A percentile compares a stretch with the other conserved stretches of the same genome.
These are phyloP conservation scores for Heritiera fomes DNA, from an alignment of 345 rosid species.

Conservation along the genomic window DNA sequence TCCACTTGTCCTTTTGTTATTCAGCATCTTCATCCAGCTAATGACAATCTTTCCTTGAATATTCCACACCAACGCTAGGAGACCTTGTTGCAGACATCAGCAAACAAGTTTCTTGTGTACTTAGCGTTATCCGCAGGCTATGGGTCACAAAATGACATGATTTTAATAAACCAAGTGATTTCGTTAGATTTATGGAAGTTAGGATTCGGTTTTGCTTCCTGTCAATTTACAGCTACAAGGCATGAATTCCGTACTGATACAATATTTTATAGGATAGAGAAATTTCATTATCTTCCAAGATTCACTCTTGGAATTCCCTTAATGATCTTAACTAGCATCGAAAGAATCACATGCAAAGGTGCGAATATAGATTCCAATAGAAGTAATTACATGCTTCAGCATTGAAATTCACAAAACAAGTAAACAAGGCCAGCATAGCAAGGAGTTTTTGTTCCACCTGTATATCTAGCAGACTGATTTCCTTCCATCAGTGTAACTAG, in stretches of 20 bases:
- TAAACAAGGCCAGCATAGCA: too few relatives aligned
- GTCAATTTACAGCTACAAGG: constrained; percentile 8
- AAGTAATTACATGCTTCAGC: background rate
- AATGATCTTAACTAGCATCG: background rate
- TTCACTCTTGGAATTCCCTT: background rate
- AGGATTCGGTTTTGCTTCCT: background rate
- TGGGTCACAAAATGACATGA: background rate
- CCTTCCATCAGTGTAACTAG: background rate
- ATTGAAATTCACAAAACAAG: background rate
- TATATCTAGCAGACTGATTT: background rate
- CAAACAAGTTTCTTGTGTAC: background rate
- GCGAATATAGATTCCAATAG: constrained; percentile 1
- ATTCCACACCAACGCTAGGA: background rate
- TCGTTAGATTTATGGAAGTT: background rate
- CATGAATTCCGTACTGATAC: background rate
- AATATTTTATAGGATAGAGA: background rate
- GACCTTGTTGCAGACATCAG: background rate
- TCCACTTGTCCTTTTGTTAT: too few relatives aligned
- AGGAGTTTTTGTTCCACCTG: background rate
- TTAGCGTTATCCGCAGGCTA: background rate
- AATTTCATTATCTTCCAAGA: background rate
- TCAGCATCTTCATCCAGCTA: too few relatives aligned
- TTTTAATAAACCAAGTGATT: background rate
- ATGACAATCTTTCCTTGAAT: too few relatives aligned
- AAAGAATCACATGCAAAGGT: background rate